Evolutionary conservation across 495 filamentous ascomycete species (phyloP).

Genomic region (Patellaria atrata): DNA sequence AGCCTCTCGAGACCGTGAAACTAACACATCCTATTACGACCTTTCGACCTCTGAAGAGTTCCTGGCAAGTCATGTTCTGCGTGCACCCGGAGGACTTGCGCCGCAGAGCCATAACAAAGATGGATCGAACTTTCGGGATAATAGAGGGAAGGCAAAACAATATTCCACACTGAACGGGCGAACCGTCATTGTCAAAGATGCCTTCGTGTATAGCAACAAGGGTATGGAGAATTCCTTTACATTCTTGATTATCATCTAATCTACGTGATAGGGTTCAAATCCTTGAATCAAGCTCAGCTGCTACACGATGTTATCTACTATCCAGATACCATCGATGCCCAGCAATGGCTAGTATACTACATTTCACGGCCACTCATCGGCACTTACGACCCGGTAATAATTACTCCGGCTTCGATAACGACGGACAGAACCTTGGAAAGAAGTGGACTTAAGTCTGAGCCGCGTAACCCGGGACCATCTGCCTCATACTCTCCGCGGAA

Average conservation of each 20-base stretch:
- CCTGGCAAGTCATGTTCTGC: conserved; percentile 88
- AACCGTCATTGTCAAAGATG: conserved; percentile 89
- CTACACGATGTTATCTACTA: conserved; percentile 80
- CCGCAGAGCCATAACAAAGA: conserved; percentile 46
- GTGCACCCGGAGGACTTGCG: conserved; percentile 48
- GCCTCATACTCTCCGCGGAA: conserved; percentile 43
- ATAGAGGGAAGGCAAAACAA: conserved; percentile 81
- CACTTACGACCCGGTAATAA: conserved; percentile 50
- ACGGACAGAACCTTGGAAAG: too few species aligned
- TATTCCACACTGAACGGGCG: conserved; percentile 85
- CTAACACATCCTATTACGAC: conserved; percentile 60
- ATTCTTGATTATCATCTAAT: not conserved
- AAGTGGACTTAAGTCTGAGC: not conserved
- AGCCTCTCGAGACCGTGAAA: conserved; percentile 79
- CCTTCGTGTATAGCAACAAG: conserved; percentile 89
- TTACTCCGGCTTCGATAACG: conserved; percentile 22
- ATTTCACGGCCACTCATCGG: conserved; percentile 88
- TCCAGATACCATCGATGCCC: conserved; percentile 63
- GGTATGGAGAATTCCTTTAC: conserved; percentile 35
- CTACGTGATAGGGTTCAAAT: conserved; percentile 64
- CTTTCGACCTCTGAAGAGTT: conserved; percentile 85
- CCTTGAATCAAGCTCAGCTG: conserved; percentile 77
- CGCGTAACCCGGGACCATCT: conserved; percentile 4
- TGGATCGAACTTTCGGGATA: conserved; percentile 67
- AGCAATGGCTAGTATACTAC: conserved; percentile 93